Percentiles rank a stretch among this genome's conserved stretches.
Evolutionary conservation across 1,139 yeast genomes (phyloP).

Genomic region (Suhomyces ambrosiae): DNA sequence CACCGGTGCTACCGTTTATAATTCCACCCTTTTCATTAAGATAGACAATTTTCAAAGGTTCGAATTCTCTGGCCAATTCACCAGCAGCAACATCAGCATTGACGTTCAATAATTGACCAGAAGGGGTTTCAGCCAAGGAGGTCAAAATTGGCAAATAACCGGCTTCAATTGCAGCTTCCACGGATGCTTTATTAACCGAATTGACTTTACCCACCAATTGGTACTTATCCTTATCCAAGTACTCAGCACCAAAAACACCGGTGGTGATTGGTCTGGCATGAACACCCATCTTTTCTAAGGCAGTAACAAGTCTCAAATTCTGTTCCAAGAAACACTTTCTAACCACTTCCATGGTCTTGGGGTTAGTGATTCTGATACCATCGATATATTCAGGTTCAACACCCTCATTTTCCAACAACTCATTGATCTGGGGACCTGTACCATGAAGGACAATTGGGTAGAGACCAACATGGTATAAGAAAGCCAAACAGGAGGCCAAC

Average conservation of each 20-base stretch:
- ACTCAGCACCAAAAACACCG: constrained; percentile 94
- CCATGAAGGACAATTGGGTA: constrained; percentile 97
- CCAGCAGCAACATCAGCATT: constrained; percentile 99
- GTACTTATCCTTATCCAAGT: constrained; percentile 86
- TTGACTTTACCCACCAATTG: constrained; percentile 89
- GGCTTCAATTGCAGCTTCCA: constrained; percentile 92
- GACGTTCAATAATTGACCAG: constrained; percentile 94
- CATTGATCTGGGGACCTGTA: constrained; percentile 98
- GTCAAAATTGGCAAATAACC: constrained; percentile 97
- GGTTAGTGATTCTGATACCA: constrained; percentile 95
- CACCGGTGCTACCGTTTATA: constrained; percentile 88
- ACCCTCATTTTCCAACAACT: constrained; percentile 87
- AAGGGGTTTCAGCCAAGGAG: constrained; percentile 92
- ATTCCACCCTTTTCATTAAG: constrained; percentile 97
- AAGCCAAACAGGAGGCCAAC: constrained; percentile 92
- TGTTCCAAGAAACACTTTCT: constrained; percentile 94
- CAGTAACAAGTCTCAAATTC: constrained; percentile 90
- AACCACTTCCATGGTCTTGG: constrained; percentile 93
- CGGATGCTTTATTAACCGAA: constrained; percentile 84
- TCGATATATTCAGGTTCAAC: constrained; percentile 95
- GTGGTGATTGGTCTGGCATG: constrained; percentile 98
- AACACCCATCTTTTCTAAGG: constrained; percentile 93
- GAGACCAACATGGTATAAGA: constrained; percentile 93
- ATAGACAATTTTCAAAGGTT: constrained; percentile 94
- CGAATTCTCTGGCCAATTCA: constrained; percentile 93